phyloP scores from a whole-genome alignment of 176 grass and related monocot genomes.

The Elaeis guineensis region DNA sequence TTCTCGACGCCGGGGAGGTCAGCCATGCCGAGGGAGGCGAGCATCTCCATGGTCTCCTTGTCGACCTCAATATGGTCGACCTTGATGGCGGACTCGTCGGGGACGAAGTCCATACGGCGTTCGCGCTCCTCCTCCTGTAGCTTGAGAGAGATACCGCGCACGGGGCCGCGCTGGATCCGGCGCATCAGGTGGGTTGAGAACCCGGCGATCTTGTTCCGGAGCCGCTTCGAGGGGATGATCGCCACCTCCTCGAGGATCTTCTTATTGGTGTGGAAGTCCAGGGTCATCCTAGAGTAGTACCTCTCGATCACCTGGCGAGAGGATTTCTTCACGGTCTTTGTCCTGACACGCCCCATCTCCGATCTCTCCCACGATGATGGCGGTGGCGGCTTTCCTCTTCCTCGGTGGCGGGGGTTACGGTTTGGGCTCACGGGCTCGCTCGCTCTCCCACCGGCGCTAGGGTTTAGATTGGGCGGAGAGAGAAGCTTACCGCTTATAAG shows the following conservation, averaged over 20 bases:
- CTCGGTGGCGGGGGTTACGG: too few species aligned
- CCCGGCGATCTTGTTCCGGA: constrained; percentile 12
- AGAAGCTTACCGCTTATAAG: too few species aligned
- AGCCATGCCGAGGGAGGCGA: constrained; percentile 4
- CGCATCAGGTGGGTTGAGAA: constrained; percentile 16
- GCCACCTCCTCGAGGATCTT: constrained; percentile 13
- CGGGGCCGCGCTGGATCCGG: constrained; percentile 15
- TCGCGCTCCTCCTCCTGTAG: constrained; percentile 19
- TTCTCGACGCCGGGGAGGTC: constrained; percentile 11
- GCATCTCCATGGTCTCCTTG: constrained; percentile 11
- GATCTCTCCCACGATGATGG: too few species aligned
- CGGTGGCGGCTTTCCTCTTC: too few species aligned
- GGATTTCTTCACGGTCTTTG: constrained; percentile 12
- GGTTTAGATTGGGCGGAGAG: too few species aligned
- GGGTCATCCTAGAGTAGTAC: constrained; percentile 4
- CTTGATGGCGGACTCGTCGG: constrained; percentile 15
- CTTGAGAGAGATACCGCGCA: constrained; percentile 15
- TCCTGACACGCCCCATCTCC: constrained; percentile 10
- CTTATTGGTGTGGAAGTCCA: constrained; percentile 17
- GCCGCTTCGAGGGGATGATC: constrained; percentile 13
- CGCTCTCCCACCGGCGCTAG: too few species aligned
- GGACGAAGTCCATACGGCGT: constrained; percentile 18
- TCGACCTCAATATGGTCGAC: constrained; percentile 11
- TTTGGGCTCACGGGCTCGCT: too few species aligned
- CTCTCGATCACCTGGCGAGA: constrained; percentile 12